Percentiles rank a stretch among this genome's conserved stretches.
These are phyloP conservation scores for Spizellomyces punctatus DNA, from an alignment of 192 early-diverging fungal species.

Conservation along the genomic window DNA sequence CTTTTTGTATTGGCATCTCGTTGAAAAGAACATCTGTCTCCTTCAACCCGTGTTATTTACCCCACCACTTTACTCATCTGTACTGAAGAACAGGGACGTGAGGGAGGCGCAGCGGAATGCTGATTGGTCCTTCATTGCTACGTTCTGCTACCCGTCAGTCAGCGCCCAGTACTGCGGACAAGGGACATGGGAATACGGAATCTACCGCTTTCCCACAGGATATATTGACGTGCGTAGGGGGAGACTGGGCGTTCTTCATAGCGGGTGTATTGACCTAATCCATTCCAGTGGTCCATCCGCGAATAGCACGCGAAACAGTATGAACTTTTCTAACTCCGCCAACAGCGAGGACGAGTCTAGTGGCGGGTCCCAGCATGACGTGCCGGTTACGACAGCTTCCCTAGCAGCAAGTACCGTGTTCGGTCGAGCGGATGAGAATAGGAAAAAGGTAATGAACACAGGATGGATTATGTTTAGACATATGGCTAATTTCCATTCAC, in stretches of 20 bases:
- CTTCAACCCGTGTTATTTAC: no score
- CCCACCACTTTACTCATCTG: no score
- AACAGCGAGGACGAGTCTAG: not conserved
- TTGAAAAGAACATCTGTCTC: no score
- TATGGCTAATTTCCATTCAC: not conserved
- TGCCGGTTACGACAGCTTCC: not conserved
- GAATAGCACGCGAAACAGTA: not conserved
- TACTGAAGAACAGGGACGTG: no score
- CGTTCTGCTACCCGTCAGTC: slow-evolving; percentile 1
- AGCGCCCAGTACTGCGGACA: not conserved
- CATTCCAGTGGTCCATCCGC: slow-evolving; percentile 1
- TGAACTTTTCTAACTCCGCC: not conserved
- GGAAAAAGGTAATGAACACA: not conserved
- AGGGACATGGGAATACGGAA: not conserved
- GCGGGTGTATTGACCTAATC: not conserved
- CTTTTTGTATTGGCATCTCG: no score
- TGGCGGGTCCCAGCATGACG: not conserved
- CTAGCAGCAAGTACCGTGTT: slow-evolving; percentile 17
- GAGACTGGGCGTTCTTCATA: not conserved
- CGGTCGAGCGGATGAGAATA: slow-evolving; percentile 16
- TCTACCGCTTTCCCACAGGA: slow-evolving; percentile 1
- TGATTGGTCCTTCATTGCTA: slow-evolving; percentile 1
- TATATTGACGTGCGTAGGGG: not conserved
- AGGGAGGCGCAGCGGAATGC: no score
- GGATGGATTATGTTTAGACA: not conserved